Evolutionary conservation across 352 stramenopile species (phyloP), one percentile per base, ranked within the genome.

Genomic region (Globisporangium echinulatum): DNA sequence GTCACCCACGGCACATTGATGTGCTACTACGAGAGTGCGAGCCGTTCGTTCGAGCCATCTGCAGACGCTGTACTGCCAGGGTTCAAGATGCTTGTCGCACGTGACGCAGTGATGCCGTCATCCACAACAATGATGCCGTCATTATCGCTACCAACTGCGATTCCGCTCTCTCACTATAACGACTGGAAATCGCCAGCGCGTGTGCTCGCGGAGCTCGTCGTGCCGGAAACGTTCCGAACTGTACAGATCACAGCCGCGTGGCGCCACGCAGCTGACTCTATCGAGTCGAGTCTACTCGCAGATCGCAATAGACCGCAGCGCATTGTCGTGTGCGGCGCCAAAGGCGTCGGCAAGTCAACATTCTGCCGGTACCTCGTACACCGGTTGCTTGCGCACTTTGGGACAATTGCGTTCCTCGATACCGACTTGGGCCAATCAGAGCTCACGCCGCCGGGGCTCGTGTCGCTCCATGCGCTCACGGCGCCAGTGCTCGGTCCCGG

Each of bases 321-420:
- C 39, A 88, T 98, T 17, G 68, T 98, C 13, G 85, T 98, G 13
- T 98, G 90, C 69, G 96, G 96, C 38, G 92, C 88, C 25, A 98
- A 98, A 63, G 92, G 94, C 39, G 92, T 98, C 15, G 96, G 96
- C 15, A 99, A 99, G 71, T 98, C 88, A 17, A 98, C 90, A 10
- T 96, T 97, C 70, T 97, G 96, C 62, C 85, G 95, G 52, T 98
- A 96, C 69, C 61, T 97, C 25, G 79, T 97, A 8, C 98, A 99
- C 79, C 82, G 83, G 10, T 61, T 98, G 55, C 77, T 99, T 6
- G 64, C 68, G 2, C 72, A 75, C 54, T 79, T 85, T 44, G 67
- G 66, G 6, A 68, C 71, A 17, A 89, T 98, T 19, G 92, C 92
- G 10, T 96, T 98, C 69, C 69, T 99, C 51, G 96, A 99, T 70